These are phyloP conservation scores for Balakata baccata DNA, from an alignment of 345 rosid genomes.

Conservation along the genomic window DNA sequence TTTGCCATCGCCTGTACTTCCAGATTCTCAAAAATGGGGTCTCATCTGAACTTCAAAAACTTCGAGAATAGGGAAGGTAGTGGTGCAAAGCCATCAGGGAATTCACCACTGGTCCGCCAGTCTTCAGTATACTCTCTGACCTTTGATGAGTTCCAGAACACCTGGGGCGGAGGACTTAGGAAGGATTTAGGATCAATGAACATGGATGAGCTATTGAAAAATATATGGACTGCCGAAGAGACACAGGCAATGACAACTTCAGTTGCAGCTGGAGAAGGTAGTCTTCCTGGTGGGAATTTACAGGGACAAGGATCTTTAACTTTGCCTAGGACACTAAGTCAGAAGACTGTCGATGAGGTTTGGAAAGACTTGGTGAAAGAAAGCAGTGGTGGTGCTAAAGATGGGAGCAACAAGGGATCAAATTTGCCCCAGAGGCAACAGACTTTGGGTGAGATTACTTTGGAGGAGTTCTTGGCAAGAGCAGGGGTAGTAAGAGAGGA, in stretches of 20 bases:
- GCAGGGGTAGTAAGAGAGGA: conserved; percentile 37
- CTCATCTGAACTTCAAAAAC: conserved; percentile 31
- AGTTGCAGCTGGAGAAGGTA: conserved; percentile 11
- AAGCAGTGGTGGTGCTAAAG: conserved; percentile 20
- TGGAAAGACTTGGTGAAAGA: conserved; percentile 31
- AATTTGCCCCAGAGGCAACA: conserved; percentile 44
- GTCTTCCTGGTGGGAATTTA: conserved; percentile 48
- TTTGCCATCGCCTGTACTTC: conserved; percentile 15
- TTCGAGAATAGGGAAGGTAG: conserved; percentile 16
- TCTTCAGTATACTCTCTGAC: conserved; percentile 31
- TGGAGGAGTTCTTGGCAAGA: conserved; percentile 33
- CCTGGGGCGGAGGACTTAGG: conserved; percentile 27
- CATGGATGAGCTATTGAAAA: conserved; percentile 35
- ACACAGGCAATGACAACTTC: conserved; percentile 25
- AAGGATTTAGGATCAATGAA: conserved; percentile 38
- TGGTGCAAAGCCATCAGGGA: conserved; percentile 17
- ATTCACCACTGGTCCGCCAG: conserved; percentile 17
- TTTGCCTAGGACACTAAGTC: conserved; percentile 36
- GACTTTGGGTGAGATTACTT: conserved; percentile 33
- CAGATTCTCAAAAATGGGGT: conserved; percentile 43
- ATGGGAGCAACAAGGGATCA: conserved; percentile 30
- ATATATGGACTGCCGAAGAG: conserved; percentile 36
- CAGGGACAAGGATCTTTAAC: conserved; percentile 46
- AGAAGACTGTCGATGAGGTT: conserved; percentile 36
- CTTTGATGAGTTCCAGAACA: conserved; percentile 34